Base-by-base conservation (phyloP, 2,329 filamentous ascomycete genomes). In the Aureobasidium sp. region DNA sequence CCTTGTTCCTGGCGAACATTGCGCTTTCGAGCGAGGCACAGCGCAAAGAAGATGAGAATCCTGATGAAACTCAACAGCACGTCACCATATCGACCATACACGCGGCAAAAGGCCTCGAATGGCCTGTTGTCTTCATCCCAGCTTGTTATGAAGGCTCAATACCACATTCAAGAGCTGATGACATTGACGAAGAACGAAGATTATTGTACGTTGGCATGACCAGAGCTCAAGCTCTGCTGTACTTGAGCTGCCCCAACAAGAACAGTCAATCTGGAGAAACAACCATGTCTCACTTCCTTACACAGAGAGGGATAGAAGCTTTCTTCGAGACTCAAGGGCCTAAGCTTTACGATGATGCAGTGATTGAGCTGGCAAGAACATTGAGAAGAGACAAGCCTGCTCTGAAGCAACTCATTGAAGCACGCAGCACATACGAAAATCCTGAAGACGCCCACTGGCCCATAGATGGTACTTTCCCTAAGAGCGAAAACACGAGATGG, bases 161-260 rank as follows among this genome's bases (percentile, higher is more conserved):
- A 63, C 93, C 93, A 5, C 93, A 97, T 72, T 88, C 87, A 2
- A 83, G 92, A 67, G 84, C 91, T 1, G 92, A 97, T 49, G 90
- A 97, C 70, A 80, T 82, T 3, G 88, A 93, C 62, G 93, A 99
- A 73, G 93, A 99, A 72, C 82, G 94, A 63, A 82, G 93, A 32
- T 76, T 99, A 49, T 79, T 99, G 0, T 99, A 97, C 69, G 94
- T 99, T 15, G 93, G 92, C 32, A 97, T 99, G 92, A 99, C 93
- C 3, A 82, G 93, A 71, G 93, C 94, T 7, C 87, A 97, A 71
- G 87, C 85, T 0, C 75, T 97, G 34, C 77, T 99, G 1, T 96
- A 96, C 68, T 78, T 97, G 60, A 96, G 91, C 72, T 90, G 85
- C 66, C 90, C 92, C 0, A 73, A 86, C 41, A 86, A 85, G 66